These are phyloP conservation scores for Aspergillus ustus DNA, from an alignment of 2,329 filamentous ascomycete species.

Conservation along the genomic window DNA sequence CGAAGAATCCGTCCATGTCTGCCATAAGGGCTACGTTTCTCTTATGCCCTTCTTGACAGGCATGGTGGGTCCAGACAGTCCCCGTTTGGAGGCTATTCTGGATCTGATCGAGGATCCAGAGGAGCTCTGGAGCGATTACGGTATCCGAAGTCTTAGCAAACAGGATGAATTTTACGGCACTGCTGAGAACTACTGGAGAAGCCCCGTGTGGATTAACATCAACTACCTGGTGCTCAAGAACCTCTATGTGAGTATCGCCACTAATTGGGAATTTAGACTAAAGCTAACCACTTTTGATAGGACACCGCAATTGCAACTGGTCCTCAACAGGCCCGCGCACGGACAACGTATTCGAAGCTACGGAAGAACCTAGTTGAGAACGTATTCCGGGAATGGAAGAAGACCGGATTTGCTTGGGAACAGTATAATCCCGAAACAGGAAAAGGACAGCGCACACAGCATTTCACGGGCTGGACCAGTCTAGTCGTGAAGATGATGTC, in stretches of 20 bases:
- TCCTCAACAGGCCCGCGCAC: constrained; percentile 70
- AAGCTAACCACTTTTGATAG: constrained; percentile 46
- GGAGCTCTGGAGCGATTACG: constrained; percentile 86
- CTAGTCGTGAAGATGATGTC: constrained; percentile 96
- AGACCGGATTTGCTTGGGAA: constrained; percentile 97
- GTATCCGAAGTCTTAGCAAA: constrained; percentile 87
- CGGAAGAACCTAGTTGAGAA: constrained; percentile 86
- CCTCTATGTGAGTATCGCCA: constrained; percentile 67
- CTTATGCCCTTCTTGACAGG: constrained; percentile 91
- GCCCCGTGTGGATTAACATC: constrained; percentile 93
- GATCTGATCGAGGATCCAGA: constrained; percentile 79
- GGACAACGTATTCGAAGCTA: constrained; percentile 74
- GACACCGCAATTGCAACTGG: constrained; percentile 67
- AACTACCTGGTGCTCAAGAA: constrained; percentile 86
- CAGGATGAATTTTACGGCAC: constrained; percentile 83
- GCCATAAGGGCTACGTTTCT: constrained; percentile 95
- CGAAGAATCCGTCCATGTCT: constrained; percentile 86
- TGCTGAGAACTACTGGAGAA: constrained; percentile 95
- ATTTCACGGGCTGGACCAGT: constrained; percentile 99
- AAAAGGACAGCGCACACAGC: constrained; percentile 90
- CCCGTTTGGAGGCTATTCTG: constrained; percentile 74
- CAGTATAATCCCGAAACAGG: constrained; percentile 96
- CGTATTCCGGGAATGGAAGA: constrained; percentile 83
- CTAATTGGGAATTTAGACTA: constrained; percentile 12
- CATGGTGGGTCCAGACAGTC: constrained; percentile 73